phyloP scores from a whole-genome alignment of 805 yeast genomes.

The Saccharomycopsis synnaedendra region DNA sequence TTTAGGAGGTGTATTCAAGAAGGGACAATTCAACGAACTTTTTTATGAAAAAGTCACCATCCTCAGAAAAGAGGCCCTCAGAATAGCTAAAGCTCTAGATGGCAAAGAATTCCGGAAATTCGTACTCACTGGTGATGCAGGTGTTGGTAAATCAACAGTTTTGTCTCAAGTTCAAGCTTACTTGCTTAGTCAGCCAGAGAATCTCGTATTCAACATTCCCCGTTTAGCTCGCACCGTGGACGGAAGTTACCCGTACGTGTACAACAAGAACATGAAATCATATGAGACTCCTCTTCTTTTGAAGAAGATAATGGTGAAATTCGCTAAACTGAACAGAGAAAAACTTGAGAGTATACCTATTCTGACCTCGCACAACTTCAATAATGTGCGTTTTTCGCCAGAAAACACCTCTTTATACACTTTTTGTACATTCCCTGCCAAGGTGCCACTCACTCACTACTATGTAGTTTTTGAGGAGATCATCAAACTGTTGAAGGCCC shows the following conservation, averaged over 20 bases:
- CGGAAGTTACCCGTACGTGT: constrained; percentile 62
- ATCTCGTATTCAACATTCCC: constrained; percentile 53
- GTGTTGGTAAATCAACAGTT: constrained; percentile 70
- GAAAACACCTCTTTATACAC: constrained; percentile 31
- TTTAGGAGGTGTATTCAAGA: constrained; percentile 31
- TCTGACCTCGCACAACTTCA: constrained; percentile 24
- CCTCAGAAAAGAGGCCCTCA: constrained; percentile 38
- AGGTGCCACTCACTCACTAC: constrained; percentile 3
- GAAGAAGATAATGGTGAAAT: constrained; percentile 44
- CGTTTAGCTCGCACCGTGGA: constrained; percentile 50
- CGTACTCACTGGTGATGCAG: constrained; percentile 56
- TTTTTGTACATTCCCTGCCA: constrained; percentile 22
- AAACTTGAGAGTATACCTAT: constrained; percentile 26
- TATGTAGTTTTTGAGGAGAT: constrained; percentile 5
- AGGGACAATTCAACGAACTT: constrained; percentile 57
- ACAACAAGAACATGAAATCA: constrained; percentile 32
- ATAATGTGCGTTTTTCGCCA: constrained; percentile 19
- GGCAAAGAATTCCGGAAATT: constrained; percentile 23
- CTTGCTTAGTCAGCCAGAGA: constrained; percentile 27
- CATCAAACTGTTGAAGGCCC: constrained; percentile 34
- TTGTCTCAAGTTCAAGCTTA: constrained; percentile 61
- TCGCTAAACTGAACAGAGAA: constrained; percentile 33
- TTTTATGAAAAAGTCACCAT: constrained; percentile 50
- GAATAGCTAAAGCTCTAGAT: constrained; percentile 29
- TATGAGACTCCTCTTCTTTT: constrained; percentile 76